Evolutionary conservation across 176 grass and related monocot species (phyloP), one percentile per base, ranked within the genome.

Genomic region (Secale cereale): DNA sequence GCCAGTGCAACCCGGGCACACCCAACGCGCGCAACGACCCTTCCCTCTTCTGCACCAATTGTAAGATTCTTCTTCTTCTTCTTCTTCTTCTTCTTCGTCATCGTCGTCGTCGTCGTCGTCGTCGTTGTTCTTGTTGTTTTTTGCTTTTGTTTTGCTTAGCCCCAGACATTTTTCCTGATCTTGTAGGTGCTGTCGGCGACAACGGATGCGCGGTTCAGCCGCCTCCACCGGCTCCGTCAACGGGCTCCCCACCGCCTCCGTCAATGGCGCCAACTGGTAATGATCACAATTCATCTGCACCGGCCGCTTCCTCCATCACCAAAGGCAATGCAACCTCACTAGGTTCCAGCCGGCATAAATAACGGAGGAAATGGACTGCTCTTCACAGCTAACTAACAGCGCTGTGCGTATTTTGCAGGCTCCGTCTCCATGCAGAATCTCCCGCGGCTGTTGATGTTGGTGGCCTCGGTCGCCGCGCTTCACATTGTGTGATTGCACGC

Each of bases 321-420:
- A 60, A 61, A 85, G 82, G 82, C 60, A 89, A 81, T 81, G 19
- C 66, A 65, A 30, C 56, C 32, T n/a, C 85, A 52, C 79, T 87
- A 59, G 86, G 26, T 82, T 69, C 33, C 30, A 13, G 63, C 27
- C 6, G 16, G 27, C 63, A 39, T 10, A 70, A 39, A 69, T 69
- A 69, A 36, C 17, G 11, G 28, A 66, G 14, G 63, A 28, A 64
- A 67, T 33, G 29, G 16, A 67, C 8, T 22, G 8, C 30, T 22
- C n/a, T n/a, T n/a, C 16, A 67, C 65, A 10, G 8, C 30, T 22
- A 25, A 22, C 64, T 60, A 11, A 62, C 20, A 46, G 6, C 20
- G 2, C 7, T 37, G 4, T 9, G 5, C 48, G 16, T 57, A 57
- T 57, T 82, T 52, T 82, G 45, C 71, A 87, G 86, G 72, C 19